Base-by-base conservation (phyloP, 805 yeast species). In the Lachancea sp. region DNA sequence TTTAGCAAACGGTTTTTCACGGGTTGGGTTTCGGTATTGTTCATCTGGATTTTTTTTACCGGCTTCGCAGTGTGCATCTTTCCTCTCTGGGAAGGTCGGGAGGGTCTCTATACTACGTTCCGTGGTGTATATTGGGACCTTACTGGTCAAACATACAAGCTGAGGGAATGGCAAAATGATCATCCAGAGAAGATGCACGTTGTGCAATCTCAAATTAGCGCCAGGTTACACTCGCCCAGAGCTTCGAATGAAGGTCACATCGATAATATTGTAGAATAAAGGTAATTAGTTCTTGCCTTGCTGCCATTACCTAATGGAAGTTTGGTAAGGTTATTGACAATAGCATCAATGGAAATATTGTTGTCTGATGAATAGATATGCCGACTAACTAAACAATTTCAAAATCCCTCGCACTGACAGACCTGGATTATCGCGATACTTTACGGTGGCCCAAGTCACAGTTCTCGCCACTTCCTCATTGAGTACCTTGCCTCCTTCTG, bases 41-140 rank as follows among this genome's bases (percentile, higher is more conserved):
- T 88, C 39, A 77, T 86, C 43, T 87, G 95, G 95, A 65, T 85
- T 25, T 85, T 84, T 64, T 68, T 74, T 52, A 73, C 83, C 26
- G 78, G 77, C 0, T 70, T 72, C 46, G 67, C 75, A 42, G 92
- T 85, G 20, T 70, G 78, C 16, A 40, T 85, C 24, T 80, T 70
- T 49, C 96, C 96, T 30, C 51, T 86, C 29, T 72, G 72, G 67
- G 88, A 87, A 61, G 89, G 94, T 33, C 69, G 90, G 49, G 62
- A 67, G 22, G 85, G 80, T 2, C 74, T 86, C 21, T 74, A 60
- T 58, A 73, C 77, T 21, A 75, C 90, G 0, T 47, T 69, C 13
- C 72, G 94, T 52, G 95, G 95, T 39, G 73, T 87, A 23, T 86
- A 81, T 62, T 87, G 95, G 95, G 95, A 87, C 58, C 50, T 74